A percentile compares a stretch with the other conserved stretches of the same genome.
These are phyloP conservation scores for Rhododendron griersonianum DNA, from an alignment of 148 eudicot genomes.

Conservation along the genomic window DNA sequence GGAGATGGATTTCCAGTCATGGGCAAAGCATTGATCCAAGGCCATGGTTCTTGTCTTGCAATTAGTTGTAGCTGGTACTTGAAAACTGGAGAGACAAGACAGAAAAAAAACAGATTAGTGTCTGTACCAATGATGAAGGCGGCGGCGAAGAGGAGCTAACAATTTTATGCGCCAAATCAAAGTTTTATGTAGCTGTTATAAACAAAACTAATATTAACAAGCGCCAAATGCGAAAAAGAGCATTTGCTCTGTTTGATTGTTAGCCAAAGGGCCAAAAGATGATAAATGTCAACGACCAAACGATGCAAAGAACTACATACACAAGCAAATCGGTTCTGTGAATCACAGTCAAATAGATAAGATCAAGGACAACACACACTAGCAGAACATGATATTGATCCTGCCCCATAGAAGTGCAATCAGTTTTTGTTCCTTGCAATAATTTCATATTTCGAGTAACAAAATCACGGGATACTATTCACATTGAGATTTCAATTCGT, in stretches of 20 bases:
- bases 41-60: slow-evolving; percentile 34
- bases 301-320: background rate
- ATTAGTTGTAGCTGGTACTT: background rate
- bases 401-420: background rate
- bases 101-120: background rate
- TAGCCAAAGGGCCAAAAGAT: background rate
- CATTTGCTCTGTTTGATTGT: background rate
- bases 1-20: slow-evolving; percentile 39
- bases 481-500: no score
- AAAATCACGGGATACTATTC: background rate
- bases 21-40: slow-evolving; percentile 31
- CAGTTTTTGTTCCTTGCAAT: background rate
- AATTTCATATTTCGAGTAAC: background rate
- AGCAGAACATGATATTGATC: background rate
- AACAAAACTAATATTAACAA: background rate
- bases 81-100: background rate
- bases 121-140: background rate
- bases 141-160: background rate
- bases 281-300: background rate
- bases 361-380: background rate
- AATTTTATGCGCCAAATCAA: background rate
- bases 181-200: background rate
- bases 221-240: background rate
- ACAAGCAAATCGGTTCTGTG: background rate
- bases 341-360: background rate